Evolutionary conservation across 306 rosid species (phyloP).

Genomic region (Medicago lupulina): DNA sequence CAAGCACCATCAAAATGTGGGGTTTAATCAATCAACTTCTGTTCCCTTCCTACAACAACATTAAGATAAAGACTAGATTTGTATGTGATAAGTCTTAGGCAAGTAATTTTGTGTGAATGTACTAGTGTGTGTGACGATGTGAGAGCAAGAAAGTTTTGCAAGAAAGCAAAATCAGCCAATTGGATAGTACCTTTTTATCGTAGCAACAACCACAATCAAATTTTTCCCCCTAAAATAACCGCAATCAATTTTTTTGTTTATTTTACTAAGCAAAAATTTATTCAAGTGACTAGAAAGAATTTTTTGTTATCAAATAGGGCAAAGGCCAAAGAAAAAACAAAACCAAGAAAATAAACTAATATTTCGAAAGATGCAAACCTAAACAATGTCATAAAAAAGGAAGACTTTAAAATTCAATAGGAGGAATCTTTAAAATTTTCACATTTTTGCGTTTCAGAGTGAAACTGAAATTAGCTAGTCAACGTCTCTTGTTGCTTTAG

Average conservation of each 20-base stretch:
- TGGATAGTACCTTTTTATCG: no score
- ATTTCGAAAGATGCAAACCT: no score
- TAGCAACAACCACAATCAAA: neutral
- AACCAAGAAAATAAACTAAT: no score
- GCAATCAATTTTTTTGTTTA: neutral
- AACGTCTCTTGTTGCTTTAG: no score
- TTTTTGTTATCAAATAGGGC: no score
- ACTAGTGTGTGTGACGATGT: neutral
- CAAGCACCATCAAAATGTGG: constrained; percentile 54
- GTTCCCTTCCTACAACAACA: constrained; percentile 45
- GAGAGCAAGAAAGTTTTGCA: constrained; percentile 14
- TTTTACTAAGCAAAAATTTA: neutral
- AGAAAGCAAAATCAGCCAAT: no score
- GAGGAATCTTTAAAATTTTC: no score
- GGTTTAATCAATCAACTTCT: constrained; percentile 73
- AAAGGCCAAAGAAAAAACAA: no score
- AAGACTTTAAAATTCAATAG: no score
- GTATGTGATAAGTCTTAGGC: constrained; percentile 38
- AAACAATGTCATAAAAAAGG: no score
- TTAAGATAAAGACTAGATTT: constrained; percentile 53
- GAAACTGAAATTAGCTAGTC: no score
- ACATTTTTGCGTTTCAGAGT: no score
- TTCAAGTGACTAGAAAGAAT: neutral
- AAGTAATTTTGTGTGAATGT: constrained; percentile 17
- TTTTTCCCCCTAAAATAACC: neutral